Evolutionary conservation across 441 rosid genomes (phyloP), one percentile per base, ranked within the genome.

Genomic region (Breynia disticha): DNA sequence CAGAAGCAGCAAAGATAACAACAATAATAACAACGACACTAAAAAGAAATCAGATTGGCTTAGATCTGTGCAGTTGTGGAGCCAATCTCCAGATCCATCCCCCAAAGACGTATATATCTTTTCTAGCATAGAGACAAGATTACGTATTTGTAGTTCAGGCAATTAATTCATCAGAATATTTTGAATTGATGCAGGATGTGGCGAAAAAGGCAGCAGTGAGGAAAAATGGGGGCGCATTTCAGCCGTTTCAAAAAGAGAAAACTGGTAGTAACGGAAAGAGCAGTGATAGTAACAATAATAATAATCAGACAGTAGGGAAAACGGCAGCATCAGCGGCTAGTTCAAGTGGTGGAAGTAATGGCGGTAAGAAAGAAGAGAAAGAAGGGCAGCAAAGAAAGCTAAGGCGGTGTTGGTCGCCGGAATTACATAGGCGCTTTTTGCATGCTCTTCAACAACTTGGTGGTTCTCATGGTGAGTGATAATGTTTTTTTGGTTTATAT

Each of bases 1-100:
- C 16, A 35, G 42, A 39, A 24, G 22, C 37, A 37, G 16, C 16
- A 50, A 37, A 17, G 48, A 38, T 5, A 71, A 61, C n/a, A 66
- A 57, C 38, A 63, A 57, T 43, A 68, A 55, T 47, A 67, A 18
- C 39, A 62, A 49, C 60, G 58, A 59, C 56, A 72, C 68, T 14
- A 77, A 64, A 60, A 73, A 69, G 78, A 91, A 83, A 74, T 83
- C 95, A 0, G 98, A 91, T 49, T 91, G 98, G 98, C 98, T 90
- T 73, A 83, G 88, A 79, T 90, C 95, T 81, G 98, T 86, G 48
- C 98, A 83, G 77, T 60, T 87, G 51, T 90, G 98, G 98, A 85
- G 83, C 49, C 90, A 76, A 20, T 76, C 79, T 18, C 64, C 83
- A 60, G 88, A 80, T 74, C 79, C 68, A 41, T 64, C 68, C 10